phyloP scores from a whole-genome alignment of 1,139 yeast species.

The Hyphopichia fennica region DNA sequence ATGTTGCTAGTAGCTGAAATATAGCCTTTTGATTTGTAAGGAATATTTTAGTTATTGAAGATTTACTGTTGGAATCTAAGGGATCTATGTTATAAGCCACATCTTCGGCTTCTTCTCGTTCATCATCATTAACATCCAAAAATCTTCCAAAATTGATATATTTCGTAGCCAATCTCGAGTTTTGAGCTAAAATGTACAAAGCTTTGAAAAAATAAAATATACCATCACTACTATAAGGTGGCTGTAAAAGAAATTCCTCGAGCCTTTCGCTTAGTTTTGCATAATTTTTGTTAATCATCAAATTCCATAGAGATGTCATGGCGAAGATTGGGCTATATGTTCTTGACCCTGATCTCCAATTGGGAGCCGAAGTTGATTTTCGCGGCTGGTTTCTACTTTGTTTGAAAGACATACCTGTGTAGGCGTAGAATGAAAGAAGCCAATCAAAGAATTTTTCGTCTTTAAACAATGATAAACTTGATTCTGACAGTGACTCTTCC shows the following conservation, averaged over 20 bases:
- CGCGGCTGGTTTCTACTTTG: neutral
- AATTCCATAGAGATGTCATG: slow-evolving; percentile 36
- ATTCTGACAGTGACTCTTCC: slow-evolving; percentile 5
- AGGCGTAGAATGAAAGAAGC: slow-evolving; percentile 8
- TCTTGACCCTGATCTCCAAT: slow-evolving; percentile 39
- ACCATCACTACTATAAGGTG: slow-evolving; percentile 49
- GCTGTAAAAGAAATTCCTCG: slow-evolving; percentile 41
- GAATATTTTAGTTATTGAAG: slow-evolving; percentile 6
- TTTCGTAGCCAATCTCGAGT: slow-evolving; percentile 12
- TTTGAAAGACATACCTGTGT: slow-evolving; percentile 1
- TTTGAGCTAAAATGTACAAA: slow-evolving; percentile 25
- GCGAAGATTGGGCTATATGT: slow-evolving; percentile 39
- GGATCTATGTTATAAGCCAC: neutral
- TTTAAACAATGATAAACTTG: slow-evolving; percentile 11
- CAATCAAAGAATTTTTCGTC: slow-evolving; percentile 37
- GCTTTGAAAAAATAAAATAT: slow-evolving; percentile 33
- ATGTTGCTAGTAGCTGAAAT: slow-evolving; percentile 21
- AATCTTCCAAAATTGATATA: slow-evolving; percentile 5
- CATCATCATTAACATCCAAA: slow-evolving; percentile 13
- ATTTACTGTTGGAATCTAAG: slow-evolving; percentile 1
- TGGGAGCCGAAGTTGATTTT: slow-evolving; percentile 27
- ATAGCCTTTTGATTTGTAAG: slow-evolving; percentile 17
- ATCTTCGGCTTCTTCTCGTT: slow-evolving; percentile 12
- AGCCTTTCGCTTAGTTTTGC: slow-evolving; percentile 27
- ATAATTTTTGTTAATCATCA: slow-evolving; percentile 27